Base-by-base conservation (phyloP, 148 eudicot genomes). In the Simmondsia chinensis region DNA sequence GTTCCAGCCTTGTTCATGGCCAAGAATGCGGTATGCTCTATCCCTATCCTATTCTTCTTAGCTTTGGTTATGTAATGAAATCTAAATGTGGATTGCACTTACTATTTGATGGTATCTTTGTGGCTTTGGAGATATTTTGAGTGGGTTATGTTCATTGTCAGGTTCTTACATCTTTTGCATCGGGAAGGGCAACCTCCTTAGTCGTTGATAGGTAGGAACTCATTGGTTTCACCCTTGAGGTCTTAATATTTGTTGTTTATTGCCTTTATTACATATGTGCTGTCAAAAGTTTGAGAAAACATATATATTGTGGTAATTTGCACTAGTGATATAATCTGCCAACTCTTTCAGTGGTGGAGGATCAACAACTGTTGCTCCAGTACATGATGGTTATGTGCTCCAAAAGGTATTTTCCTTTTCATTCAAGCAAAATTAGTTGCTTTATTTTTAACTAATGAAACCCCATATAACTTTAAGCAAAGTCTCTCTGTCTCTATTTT, bases 91-190 rank as follows among this genome's bases (percentile, higher is more conserved):
- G 24, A 7, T 56, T 26, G 1, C 9, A 34, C 25, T 40, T 11
- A 12, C 15, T 23, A 48, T 11, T 27, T 11, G 27, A 21, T 43
- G 33, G 26, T 51, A 21, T 46, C 20, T 32, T 50, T 48, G 18
- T 35, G 49, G n/a, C 35, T 10, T 48, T 18, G 34, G 26, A 39
- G 39, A 35, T 49, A 43, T 13, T 49, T 23, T 54, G 26, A 48
- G 21, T 43, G 16, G 29, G 9, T 9, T 40, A 20, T 24, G 42
- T 45, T 34, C 47, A 43, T 46, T 63, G 16, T 30, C 77, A 91
- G 99, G 99, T 91, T 46, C 89, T 89, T 53, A 84, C 97, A 56
- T 78, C 97, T 64, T 89, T 89, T 76, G 97, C 97, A 20, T 84
- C 97, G 42, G 97, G 97, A 41, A 76, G 94, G 6, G 87, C 95